Percentiles rank a stretch among this genome's conserved stretches.
Conservation (phyloP, 345 rosid species). For the Eucalyptus cloeziana region DNA sequence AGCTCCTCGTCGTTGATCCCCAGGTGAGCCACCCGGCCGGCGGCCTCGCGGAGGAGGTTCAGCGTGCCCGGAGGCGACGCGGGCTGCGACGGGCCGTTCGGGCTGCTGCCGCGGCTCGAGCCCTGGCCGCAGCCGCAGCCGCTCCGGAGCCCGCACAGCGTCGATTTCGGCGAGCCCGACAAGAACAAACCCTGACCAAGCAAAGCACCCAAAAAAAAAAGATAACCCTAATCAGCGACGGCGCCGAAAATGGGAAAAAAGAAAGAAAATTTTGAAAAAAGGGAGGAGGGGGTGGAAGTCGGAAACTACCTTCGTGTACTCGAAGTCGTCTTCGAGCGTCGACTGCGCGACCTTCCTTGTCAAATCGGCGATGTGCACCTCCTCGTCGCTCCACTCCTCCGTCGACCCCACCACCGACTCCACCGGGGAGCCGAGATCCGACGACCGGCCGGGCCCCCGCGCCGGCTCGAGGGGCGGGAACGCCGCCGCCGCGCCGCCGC, state of each 20-base stretch:
- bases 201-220: not conserved
- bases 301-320: not conserved
- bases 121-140: not conserved
- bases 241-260: not conserved
- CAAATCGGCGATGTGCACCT: constrained; percentile 6
- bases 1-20: not conserved
- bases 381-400: constrained; percentile 54
- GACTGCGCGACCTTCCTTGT: not conserved
- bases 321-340: not conserved
- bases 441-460: not conserved
- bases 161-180: not conserved
- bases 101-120: not conserved
- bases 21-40: not conserved
- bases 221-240: not conserved
- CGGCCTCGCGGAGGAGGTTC: not conserved
- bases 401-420: constrained; percentile 46
- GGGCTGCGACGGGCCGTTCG: not conserved
- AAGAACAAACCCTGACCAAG: not conserved
- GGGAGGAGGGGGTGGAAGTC: no score
- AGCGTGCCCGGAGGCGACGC: not conserved
- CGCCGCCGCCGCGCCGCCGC: not conserved
- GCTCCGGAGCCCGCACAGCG: not conserved
- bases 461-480: not conserved
- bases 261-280: no score
- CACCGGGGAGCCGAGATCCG: constrained; percentile 46